Evolutionary conservation across 1,139 yeast species (phyloP), one percentile per base, ranked within the genome.

Genomic region (Hansenula lynferdii): DNA sequence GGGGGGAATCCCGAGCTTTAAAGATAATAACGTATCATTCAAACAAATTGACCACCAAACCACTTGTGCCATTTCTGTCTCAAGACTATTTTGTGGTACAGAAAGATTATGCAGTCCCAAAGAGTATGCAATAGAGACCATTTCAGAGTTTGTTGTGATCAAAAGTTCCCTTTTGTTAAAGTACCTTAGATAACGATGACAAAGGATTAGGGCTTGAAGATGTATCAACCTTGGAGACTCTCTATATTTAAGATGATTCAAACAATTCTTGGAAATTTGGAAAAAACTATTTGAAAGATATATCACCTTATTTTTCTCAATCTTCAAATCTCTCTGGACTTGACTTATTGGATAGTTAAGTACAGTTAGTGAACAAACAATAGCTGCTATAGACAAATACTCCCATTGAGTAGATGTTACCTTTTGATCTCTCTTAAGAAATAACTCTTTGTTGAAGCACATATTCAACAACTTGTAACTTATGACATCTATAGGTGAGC

Each of bases 11-110:
- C 41, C 33, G 23, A 41, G 43, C 23, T 36, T 44, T 6, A 49
- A 18, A 4, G 54, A 45, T 23, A 45, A 44, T 23, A 46, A 26
- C 2, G 44, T 42, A 29, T 50, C 54, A 27, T 45, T 40, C 23
- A 42, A 47, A 28, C 48, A 44, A 8, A 50, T 40, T 16, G 42
- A 34, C 54, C 54, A 50, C 54, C 54, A 50, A 2, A 48, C 29
- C 18, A 37, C 42, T 17, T 46, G 47, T 5, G 47, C 27, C 3
- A 35, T 33, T 25, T 48, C 51, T 14, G 42, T 20, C 20, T 50
- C 54, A 17, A 48, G 30, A 1, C 48, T 33, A 24, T 48, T 48
- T 26, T 48, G 45, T 2, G 54, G 52, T 10, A 45, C 45, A 25
- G 43, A 39, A 16, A 40, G 37, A 5, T 45, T 41, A 24, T 50